These are phyloP conservation scores for Cryptococcus neoformans DNA, from an alignment of 1,284 basidiomycete species.

Conservation along the genomic window DNA sequence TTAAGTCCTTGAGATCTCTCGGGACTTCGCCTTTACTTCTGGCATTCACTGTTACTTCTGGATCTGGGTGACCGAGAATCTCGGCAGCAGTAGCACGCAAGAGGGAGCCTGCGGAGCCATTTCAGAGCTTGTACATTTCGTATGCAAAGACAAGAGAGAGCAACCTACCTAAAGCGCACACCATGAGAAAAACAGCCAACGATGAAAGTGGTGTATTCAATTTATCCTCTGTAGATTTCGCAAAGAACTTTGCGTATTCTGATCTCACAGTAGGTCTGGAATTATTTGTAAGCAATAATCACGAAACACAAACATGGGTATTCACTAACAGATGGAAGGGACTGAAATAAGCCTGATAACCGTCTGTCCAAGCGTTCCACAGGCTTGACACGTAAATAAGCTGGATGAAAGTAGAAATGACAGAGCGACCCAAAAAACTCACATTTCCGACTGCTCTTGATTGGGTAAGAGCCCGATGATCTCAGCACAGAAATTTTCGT, in stretches of 20 bases:
- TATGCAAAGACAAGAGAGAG: background rate
- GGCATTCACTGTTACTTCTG: conserved; percentile 4
- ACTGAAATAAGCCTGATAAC: conserved; percentile 40
- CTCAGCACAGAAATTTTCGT: conserved; percentile 48
- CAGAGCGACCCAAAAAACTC: conserved; percentile 6
- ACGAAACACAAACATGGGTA: background rate
- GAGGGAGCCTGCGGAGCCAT: conserved; percentile 27
- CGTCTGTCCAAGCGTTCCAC: conserved; percentile 36
- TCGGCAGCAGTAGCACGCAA: conserved; percentile 42
- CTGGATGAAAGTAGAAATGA: background rate
- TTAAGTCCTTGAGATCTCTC: conserved; percentile 37
- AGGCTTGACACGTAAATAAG: conserved; percentile 19
- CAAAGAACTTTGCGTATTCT: conserved; percentile 43
- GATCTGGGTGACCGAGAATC: conserved; percentile 36
- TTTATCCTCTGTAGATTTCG: conserved; percentile 34
- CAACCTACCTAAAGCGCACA: conserved; percentile 40
- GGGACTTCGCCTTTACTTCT: background rate
- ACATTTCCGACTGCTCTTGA: conserved; percentile 41
- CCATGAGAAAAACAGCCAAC: conserved; percentile 45
- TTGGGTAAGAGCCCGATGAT: conserved; percentile 45
- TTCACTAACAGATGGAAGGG: conserved; percentile 40
- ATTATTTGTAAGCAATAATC: background rate
- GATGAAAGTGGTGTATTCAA: conserved; percentile 40
- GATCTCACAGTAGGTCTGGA: conserved; percentile 32
- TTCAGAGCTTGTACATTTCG: background rate